Base-by-base conservation (phyloP, 176 grass and related monocot genomes). In the Microstegium vimineum region DNA sequence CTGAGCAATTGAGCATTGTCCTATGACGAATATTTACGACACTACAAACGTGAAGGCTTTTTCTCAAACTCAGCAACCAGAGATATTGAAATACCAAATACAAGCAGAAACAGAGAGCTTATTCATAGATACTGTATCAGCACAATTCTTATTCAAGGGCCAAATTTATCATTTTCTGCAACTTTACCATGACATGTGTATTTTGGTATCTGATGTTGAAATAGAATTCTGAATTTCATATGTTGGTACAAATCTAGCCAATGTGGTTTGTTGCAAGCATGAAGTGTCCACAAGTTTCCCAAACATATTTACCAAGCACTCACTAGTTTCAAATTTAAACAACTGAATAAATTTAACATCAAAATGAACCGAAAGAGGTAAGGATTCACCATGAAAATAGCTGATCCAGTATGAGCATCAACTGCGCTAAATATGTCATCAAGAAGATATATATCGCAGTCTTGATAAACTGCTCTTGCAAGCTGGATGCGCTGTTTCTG, bases 361-460 rank as follows among this genome's bases (percentile, higher is more conserved):
- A 25, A 73, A 66, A 57, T 31, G 54, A 59, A 90, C 12, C 5
- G 0, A 18, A 45, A 38, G 17, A 59, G 57, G 25, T 80, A 45
- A 30, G 2, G 28, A 60, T 43, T 75, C 68, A 94, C 92, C 89
- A 70, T 91, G 45, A 94, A 91, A 74, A 91, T 91, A 76, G 87
- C 35, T n/a, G 92, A 94, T 36, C 92, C 92, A 67, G 92, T 94
- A 66, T 94, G 92, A 75, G 89, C 92, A 84, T 94, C 92, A 37
- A 94, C 92, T 22, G 92, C 89, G 12, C 92, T 94, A 32, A 94
- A 94, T 54, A 94, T 85, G 61, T 94, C 92, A 78, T 94, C 92
- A 23, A 94, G 92, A 54, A 94, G 92, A 73, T 91, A 94, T 88
- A 94, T 79, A 69, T 94, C 89, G 3, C 85, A 89, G 18, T 94